phyloP scores from a whole-genome alignment of 495 filamentous ascomycete species.

The Talaromyces wortmannii region DNA sequence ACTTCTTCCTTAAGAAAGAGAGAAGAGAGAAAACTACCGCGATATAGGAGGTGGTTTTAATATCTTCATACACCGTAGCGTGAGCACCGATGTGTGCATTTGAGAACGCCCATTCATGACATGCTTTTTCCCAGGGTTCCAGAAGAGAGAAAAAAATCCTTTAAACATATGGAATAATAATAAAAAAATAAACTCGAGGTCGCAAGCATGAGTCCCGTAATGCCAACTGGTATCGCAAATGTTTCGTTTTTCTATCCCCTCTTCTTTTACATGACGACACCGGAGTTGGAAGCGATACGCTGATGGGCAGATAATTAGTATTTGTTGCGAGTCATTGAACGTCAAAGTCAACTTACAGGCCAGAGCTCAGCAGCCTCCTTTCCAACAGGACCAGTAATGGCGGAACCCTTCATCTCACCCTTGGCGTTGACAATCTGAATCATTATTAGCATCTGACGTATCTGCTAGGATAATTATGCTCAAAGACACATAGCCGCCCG shows the following conservation, averaged over 20 bases:
- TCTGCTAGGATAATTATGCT: not conserved
- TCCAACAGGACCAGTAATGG: constrained; percentile 97
- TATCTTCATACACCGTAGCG: not conserved
- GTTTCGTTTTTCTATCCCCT: constrained; percentile 1
- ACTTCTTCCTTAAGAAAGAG: not conserved
- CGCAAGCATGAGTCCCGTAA: not conserved
- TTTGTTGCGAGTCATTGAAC: constrained; percentile 3
- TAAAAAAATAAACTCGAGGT: not conserved
- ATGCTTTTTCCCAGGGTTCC: not conserved
- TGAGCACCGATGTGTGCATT: not conserved
- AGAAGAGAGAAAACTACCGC: not conserved
- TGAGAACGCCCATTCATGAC: not conserved
- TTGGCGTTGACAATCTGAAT: constrained; percentile 98
- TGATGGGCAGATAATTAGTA: constrained; percentile 20
- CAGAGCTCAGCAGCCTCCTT: constrained; percentile 99
- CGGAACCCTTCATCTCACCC: constrained; percentile 99
- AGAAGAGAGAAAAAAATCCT: not conserved
- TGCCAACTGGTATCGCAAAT: constrained; percentile 6
- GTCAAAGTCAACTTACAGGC: constrained; percentile 61
- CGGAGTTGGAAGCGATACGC: constrained; percentile 99
- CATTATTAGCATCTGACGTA: not conserved
- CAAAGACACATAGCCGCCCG: not conserved
- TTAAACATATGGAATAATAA: not conserved
- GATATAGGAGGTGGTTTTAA: not conserved
- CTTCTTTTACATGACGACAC: constrained; percentile 90